Evolutionary conservation across 2,329 filamentous ascomycete genomes (phyloP), one percentile per base, ranked within the genome.

Genomic region (Colletotrichum lindemuthianum): DNA sequence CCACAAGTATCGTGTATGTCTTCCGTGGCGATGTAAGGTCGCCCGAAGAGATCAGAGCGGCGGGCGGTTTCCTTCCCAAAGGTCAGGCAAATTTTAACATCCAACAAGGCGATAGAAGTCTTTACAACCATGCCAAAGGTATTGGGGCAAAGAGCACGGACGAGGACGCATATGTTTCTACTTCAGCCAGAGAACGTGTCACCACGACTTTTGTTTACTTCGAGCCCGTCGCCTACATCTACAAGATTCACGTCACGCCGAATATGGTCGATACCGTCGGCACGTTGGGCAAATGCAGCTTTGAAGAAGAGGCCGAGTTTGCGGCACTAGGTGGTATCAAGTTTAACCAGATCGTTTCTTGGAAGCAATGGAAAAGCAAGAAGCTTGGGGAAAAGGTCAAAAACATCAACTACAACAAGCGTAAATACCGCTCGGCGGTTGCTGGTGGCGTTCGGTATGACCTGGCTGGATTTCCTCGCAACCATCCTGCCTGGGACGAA

Each of bases 231-330:
- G 58, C 16, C 1, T 60, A 48, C 11, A 2, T 60, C 16, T 60
- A 60, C 36, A 34, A 37, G 12, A 55, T 60, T 3, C 41, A 60
- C 11, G 43, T 37, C 1, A 9, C 49, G 1, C 16, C 58, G 37
- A 55, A 60, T 43, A 60, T 55, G 43, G 48, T 60, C 4, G 58
- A 60, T 9, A 41, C 2, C 36, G 4, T 8, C 1, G 58, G 12
- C 6, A 60, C 58, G 5, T 37, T 60, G 13, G 34, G 51, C 13
- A 47, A 55, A 6, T 32, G 40, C 37, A 48, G 48, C 24, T 49
- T 8, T 2, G 1, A 13, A 11, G 6, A 41, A 6, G 24, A 41
- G n/a, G 9, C 1, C 4, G 50, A 60, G 41, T 60, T 40, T 43
- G 43, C 58, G 1, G 58, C 50, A 7, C 2, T 55, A 2, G 50